Evolutionary conservation across 2,329 filamentous ascomycete species (phyloP), one percentile per base, ranked within the genome.

Genomic region (Trichoderma polysporum): DNA sequence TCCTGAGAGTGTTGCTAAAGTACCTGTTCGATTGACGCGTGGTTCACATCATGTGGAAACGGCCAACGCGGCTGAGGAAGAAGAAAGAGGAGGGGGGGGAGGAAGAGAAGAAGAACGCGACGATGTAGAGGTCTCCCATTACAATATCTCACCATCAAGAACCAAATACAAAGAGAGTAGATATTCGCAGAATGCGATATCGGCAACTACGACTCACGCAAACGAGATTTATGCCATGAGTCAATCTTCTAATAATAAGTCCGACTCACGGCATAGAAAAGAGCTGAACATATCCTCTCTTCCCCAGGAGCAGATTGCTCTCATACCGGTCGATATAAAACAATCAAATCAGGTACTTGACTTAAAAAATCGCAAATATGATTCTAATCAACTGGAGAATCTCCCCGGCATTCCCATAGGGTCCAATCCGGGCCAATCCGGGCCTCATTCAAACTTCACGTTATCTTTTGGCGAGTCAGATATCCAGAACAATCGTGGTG

Each of bases 361-460:
- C 22, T 35, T 68, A 15, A 53, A 39, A 33, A 63, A 33, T 41
- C 66, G 66, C 15, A 54, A 57, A 15, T 47, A 53, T 41, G 25
- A 49, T 37, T 8, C 45, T 12, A 25, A 25, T 45, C 33, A 60
- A 33, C 13, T 53, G 12, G 49, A 64, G 19, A 60, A 13, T n/a
- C 35, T 27, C n/a, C 37, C 41, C 10, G 17, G 6, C 6, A 15
- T 22, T 13, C 27, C 7, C 15, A 12, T 37, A 8, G 54, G 29
- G 27, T 8, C 37, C n/a, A 25, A 8, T 5, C 1, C 29, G 9
- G 47, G 17, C 15, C 52, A 56, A n/a, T 12, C n/a, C 19, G 9
- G 31, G 2, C n/a, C 17, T 31, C 3, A 35, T 27, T 31, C 31
- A 37, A 27, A 4, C 25, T 31, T 53, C 25, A 8, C 27, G 8